A percentile compares a stretch with the other conserved stretches of the same genome.
Evolutionary conservation across 768 basidiomycete genomes (phyloP).

Genomic region (Suillus subluteus): DNA sequence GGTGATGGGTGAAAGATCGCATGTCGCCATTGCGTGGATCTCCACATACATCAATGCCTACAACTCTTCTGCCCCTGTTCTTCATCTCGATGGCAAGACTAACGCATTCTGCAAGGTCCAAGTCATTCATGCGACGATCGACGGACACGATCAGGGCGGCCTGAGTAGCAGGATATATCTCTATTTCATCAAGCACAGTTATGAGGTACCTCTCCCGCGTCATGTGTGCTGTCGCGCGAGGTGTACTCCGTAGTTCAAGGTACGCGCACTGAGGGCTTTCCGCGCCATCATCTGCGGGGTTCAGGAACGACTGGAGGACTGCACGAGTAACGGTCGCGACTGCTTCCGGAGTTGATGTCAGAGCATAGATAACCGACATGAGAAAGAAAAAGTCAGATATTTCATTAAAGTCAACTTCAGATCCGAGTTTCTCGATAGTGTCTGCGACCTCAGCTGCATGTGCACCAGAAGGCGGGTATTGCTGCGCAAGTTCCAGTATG

Average conservation of each 20-base stretch:
- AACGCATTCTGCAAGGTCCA: slow-evolving; percentile 58
- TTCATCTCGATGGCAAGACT: slow-evolving; percentile 58
- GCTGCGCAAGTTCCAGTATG: slow-evolving; percentile 62
- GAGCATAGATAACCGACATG: slow-evolving; percentile 78
- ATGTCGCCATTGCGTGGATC: slow-evolving; percentile 68
- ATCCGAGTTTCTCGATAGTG: slow-evolving; percentile 46
- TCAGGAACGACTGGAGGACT: slow-evolving; percentile 68
- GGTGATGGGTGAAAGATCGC: slow-evolving; percentile 49
- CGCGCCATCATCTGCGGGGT: slow-evolving; percentile 21
- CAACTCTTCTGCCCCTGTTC: slow-evolving; percentile 59
- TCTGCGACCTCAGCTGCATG: slow-evolving; percentile 24
- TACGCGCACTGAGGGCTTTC: slow-evolving; percentile 60
- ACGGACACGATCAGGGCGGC: slow-evolving; percentile 73
- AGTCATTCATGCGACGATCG: slow-evolving; percentile 68
- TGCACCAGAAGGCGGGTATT: slow-evolving; percentile 29
- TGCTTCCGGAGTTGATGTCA: slow-evolving; percentile 63
- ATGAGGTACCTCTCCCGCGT: slow-evolving; percentile 61
- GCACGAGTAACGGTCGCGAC: slow-evolving; percentile 60
- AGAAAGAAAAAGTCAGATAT: slow-evolving; percentile 75
- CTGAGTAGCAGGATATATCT: slow-evolving; percentile 50
- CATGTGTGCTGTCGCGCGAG: slow-evolving; percentile 62
- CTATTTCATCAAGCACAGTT: slow-evolving; percentile 67
- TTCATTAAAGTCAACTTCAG: slow-evolving; percentile 47
- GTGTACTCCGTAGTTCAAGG: slow-evolving; percentile 85
- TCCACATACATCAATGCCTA: slow-evolving; percentile 84